A percentile compares a stretch with the other conserved stretches of the same genome.
Evolutionary conservation across 208 protist genomes (phyloP).

Genomic region (Leishmania arabica): DNA sequence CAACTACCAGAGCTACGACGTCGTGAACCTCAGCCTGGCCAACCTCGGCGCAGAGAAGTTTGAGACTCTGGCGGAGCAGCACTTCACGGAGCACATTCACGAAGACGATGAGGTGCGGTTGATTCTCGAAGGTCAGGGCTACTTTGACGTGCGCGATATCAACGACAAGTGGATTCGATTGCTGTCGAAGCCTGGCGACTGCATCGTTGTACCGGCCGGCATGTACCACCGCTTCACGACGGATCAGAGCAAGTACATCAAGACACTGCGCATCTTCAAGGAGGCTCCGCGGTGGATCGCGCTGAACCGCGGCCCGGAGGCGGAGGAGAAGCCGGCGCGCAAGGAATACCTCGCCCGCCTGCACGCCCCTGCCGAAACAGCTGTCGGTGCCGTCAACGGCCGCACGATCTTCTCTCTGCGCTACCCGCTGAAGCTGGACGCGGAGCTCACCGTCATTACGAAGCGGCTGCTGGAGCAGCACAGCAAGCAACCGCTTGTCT

Average conservation of each 20-base stretch:
- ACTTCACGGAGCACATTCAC: slow-evolving; percentile 87
- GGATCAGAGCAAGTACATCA: slow-evolving; percentile 43
- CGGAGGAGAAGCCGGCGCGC: slow-evolving; percentile 33
- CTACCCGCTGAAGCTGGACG: slow-evolving; percentile 38
- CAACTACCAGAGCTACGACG: slow-evolving; percentile 55
- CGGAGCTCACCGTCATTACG: slow-evolving; percentile 33
- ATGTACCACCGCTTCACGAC: slow-evolving; percentile 92
- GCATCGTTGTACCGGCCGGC: slow-evolving; percentile 66
- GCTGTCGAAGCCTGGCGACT: slow-evolving; percentile 56
- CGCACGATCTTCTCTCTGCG: slow-evolving; percentile 35
- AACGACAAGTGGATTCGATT: slow-evolving; percentile 81
- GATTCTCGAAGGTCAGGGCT: slow-evolving; percentile 68
- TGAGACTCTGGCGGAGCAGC: slow-evolving; percentile 46
- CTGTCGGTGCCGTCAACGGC: slow-evolving; percentile 23
- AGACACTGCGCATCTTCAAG: slow-evolving; percentile 84
- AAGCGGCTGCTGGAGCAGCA: slow-evolving; percentile 25
- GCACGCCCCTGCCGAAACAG: slow-evolving; percentile 24
- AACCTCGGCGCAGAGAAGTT: slow-evolving; percentile 44
- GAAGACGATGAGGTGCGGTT: slow-evolving; percentile 91
- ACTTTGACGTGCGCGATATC: slow-evolving; percentile 86
- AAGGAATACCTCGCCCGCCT: slow-evolving; percentile 45
- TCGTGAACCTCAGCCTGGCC: slow-evolving; percentile 36
- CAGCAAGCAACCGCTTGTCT: slow-evolving; percentile 20
- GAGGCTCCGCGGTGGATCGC: slow-evolving; percentile 77
- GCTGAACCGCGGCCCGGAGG: slow-evolving; percentile 51